Evolutionary conservation across 148 eudicot species (phyloP).

Genomic region (Rhododendron ferrugineum): DNA sequence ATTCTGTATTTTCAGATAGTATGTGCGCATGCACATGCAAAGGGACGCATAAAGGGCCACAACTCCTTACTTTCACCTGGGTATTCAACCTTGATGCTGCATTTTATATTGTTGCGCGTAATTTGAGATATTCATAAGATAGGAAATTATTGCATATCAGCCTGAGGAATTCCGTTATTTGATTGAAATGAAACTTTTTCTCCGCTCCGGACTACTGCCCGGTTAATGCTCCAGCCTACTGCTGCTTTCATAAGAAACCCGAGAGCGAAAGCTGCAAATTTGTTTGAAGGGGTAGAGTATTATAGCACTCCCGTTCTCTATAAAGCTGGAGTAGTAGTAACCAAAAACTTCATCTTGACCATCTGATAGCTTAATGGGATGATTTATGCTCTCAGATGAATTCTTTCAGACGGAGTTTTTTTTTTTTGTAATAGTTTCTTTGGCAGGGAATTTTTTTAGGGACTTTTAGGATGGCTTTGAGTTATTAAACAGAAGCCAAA

Average conservation of each 20-base stretch:
- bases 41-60: neutral
- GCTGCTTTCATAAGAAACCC: neutral
- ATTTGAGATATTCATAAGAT: too few relatives aligned
- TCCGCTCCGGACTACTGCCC: neutral
- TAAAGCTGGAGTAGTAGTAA: neutral
- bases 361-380: neutral
- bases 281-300: neutral
- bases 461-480: neutral
- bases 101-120: neutral
- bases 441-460: neutral
- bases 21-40: neutral
- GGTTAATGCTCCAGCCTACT: neutral
- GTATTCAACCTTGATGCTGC: neutral
- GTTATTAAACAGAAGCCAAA: neutral
- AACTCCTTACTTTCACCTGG: neutral
- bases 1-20: neutral
- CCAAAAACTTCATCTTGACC: neutral
- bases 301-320: neutral
- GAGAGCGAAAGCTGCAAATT: neutral
- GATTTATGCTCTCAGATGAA: neutral
- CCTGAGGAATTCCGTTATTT: neutral
- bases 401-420: too few relatives aligned
- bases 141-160: too few relatives aligned
- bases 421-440: too few relatives aligned
- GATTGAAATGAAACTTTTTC: neutral